Conservation (phyloP, 2,329 filamentous ascomycete genomes). For the Monilinia aucupariae region DNA sequence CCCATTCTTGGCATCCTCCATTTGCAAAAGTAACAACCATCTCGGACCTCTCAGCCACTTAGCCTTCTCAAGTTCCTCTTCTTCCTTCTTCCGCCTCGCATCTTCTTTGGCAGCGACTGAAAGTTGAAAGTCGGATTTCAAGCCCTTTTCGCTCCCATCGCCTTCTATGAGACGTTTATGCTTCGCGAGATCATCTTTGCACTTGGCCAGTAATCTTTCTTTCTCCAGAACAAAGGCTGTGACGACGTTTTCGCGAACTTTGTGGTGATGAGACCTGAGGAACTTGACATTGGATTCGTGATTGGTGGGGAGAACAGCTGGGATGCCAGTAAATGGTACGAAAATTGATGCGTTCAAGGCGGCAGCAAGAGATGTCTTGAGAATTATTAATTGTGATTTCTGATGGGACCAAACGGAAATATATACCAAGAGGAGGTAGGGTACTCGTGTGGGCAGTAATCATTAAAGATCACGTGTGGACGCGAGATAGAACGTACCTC, state of each 20-base stretch:
- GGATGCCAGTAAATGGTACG: slow-evolving; percentile 24
- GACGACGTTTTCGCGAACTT: slow-evolving; percentile 24
- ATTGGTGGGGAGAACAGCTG: slow-evolving; percentile 4
- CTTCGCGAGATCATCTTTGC: not conserved
- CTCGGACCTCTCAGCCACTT: not conserved
- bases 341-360: slow-evolving; percentile 26
- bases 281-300: slow-evolving; percentile 22
- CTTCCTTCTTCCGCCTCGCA: not conserved
- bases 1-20: not conserved
- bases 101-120: not conserved
- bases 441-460: not conserved
- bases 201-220: not conserved
- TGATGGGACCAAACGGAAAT: not conserved
- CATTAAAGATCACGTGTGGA: slow-evolving; percentile 7
- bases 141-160: not conserved
- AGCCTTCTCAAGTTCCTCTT: not conserved
- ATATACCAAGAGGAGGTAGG: not conserved
- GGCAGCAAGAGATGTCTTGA: slow-evolving; percentile 3
- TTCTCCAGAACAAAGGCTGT: slow-evolving; percentile 19
- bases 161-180: not conserved
- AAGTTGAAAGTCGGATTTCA: not conserved
- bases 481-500: slow-evolving; percentile 6
- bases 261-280: slow-evolving; percentile 25
- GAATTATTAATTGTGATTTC: not conserved
- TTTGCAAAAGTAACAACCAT: slow-evolving; percentile 3